Conservation (phyloP, 768 basidiomycete genomes). For the Tylopilus sp. region DNA sequence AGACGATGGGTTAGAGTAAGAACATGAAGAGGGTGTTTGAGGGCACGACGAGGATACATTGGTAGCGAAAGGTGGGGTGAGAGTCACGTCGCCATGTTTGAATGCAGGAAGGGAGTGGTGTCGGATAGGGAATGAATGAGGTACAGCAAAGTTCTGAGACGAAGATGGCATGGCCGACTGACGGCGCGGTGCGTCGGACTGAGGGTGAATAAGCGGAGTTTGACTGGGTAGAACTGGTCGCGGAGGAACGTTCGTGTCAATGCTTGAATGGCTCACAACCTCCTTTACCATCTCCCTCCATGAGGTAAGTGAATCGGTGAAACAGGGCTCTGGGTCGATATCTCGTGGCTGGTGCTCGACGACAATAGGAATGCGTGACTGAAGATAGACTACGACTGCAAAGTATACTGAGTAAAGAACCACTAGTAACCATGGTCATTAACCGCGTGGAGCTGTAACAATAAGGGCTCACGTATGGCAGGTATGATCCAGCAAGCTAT, state of each 20-base stretch:
- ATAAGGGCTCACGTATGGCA: constrained; percentile 40
- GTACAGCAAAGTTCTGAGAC: not conserved
- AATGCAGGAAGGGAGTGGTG: constrained; percentile 24
- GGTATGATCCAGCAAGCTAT: constrained; percentile 55
- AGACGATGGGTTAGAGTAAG: constrained; percentile 2
- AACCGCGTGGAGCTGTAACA: not conserved
- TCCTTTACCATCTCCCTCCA: constrained; percentile 7
- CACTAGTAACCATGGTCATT: constrained; percentile 31
- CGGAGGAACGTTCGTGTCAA: not conserved
- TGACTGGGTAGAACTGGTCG: constrained; percentile 6
- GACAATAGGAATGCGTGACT: constrained; percentile 24
- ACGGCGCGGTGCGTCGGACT: not conserved
- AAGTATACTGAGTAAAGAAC: constrained; percentile 43
- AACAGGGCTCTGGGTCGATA: constrained; percentile 21
- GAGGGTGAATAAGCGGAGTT: constrained; percentile 2
- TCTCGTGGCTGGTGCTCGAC: constrained; percentile 7
- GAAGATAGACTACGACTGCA: constrained; percentile 35
- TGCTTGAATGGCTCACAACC: not conserved
- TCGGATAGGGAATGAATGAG: constrained; percentile 8
- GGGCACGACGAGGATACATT: not conserved
- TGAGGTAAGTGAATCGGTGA: constrained; percentile 1
- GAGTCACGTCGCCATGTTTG: constrained; percentile 5
- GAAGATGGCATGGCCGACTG: constrained; percentile 12
- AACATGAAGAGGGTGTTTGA: constrained; percentile 8
- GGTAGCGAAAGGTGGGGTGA: not conserved